Conservation (phyloP, 179 eudicot species). For the Pouteria campechiana region DNA sequence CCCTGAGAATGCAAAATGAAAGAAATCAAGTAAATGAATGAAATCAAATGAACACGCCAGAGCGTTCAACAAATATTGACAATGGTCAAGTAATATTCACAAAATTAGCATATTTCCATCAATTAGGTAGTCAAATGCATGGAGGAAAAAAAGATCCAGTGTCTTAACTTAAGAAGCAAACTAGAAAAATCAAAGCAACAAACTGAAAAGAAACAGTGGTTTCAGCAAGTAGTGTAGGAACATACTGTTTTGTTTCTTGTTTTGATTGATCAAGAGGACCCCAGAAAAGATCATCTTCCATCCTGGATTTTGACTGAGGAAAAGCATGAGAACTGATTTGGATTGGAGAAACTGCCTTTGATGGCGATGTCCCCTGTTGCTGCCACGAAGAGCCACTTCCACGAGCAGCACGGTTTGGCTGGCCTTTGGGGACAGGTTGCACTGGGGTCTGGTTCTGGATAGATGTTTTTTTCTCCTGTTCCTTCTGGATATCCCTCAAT, state of each 20-base stretch:
- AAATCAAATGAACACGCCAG: too few relatives aligned
- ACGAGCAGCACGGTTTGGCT: slow-evolving; percentile 31
- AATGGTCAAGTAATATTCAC: too few relatives aligned
- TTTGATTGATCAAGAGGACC: slow-evolving; percentile 85
- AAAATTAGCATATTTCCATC: too few relatives aligned
- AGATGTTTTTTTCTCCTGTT: slow-evolving; percentile 56
- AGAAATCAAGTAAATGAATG: too few relatives aligned
- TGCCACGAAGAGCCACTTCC: slow-evolving; percentile 47
- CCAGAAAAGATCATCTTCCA: slow-evolving; percentile 95
- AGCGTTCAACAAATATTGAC: too few relatives aligned
- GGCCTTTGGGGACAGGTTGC: slow-evolving; percentile 46
- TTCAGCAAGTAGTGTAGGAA: background rate
- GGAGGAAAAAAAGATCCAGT: background rate
- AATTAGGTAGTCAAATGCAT: too few relatives aligned
- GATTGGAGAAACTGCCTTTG: slow-evolving; percentile 53
- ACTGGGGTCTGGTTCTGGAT: slow-evolving; percentile 22
- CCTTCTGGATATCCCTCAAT: slow-evolving; percentile 76
- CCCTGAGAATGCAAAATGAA: too few relatives aligned
- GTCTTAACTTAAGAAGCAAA: background rate
- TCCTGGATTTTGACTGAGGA: slow-evolving; percentile 47
- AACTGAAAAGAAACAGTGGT: background rate
- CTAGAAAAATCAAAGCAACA: background rate
- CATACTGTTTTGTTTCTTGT: slow-evolving; percentile 70
- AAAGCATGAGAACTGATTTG: slow-evolving; percentile 30
- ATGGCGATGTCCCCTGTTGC: slow-evolving; percentile 32